Conservation (phyloP, 2,329 filamentous ascomycete species). For the Calonectria pauciramosa region DNA sequence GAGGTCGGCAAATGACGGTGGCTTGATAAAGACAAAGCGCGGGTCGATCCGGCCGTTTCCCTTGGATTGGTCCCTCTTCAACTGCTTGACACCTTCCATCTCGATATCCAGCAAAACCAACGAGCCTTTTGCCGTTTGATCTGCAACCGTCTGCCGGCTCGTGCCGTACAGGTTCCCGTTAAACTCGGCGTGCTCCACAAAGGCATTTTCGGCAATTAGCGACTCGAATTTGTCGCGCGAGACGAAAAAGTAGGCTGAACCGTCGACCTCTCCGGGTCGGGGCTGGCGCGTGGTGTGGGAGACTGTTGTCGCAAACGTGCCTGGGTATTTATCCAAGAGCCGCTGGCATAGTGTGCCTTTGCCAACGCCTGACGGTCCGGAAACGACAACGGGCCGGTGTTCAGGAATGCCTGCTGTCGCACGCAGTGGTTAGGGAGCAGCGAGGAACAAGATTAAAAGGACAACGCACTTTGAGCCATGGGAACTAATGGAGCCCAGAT, state of each 20-base stretch:
- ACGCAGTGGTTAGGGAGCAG: background rate
- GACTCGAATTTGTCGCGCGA: background rate
- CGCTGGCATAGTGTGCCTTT: background rate
- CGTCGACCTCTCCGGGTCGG: background rate
- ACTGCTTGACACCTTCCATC: background rate
- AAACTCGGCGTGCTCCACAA: background rate
- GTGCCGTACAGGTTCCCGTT: background rate
- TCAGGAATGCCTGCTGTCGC: background rate
- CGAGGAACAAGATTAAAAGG: background rate
- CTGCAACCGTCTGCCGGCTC: background rate
- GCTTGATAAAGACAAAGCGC: background rate
- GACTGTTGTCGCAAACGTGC: background rate
- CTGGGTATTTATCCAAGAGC: background rate
- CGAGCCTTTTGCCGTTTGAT: background rate
- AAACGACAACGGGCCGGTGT: background rate
- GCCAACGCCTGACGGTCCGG: background rate
- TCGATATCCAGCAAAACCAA: background rate
- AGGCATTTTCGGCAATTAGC: background rate
- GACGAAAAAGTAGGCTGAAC: background rate
- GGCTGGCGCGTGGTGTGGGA: background rate
- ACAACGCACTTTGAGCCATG: background rate
- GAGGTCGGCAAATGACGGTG: background rate
- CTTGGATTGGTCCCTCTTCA: background rate
- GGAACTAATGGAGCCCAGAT: background rate
- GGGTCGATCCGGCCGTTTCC: background rate